A percentile compares a stretch with the other conserved stretches of the same genome.
phyloP scores from a whole-genome alignment of 1,284 basidiomycete genomes.

The Cryptococcus sp. region DNA sequence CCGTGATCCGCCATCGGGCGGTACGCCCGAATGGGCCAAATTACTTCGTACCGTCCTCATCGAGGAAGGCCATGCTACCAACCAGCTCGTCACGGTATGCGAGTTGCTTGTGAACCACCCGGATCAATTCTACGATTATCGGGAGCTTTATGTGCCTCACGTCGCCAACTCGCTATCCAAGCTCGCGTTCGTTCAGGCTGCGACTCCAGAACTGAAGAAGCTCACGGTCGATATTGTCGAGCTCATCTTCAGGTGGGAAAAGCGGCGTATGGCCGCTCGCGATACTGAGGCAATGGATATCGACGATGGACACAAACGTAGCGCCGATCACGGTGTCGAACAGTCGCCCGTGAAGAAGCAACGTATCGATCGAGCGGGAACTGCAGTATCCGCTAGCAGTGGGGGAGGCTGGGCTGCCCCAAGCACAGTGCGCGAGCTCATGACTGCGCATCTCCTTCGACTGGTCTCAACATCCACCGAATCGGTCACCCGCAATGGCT shows the following conservation, averaged over 20 bases:
- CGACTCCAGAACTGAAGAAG: constrained; percentile 77
- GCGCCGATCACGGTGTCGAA: constrained; percentile 24
- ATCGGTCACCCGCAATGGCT: constrained; percentile 62
- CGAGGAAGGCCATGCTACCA: constrained; percentile 82
- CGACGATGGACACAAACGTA: constrained; percentile 40
- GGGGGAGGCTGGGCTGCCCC: constrained; percentile 70
- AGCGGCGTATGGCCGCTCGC: constrained; percentile 58
- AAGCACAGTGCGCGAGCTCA: constrained; percentile 76
- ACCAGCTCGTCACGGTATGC: constrained; percentile 86
- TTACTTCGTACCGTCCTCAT: constrained; percentile 82
- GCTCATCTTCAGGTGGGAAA: constrained; percentile 86
- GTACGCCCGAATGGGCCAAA: constrained; percentile 81
- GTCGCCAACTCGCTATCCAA: constrained; percentile 89
- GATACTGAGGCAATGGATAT: constrained; percentile 52
- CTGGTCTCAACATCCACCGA: constrained; percentile 76
- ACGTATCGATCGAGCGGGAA: constrained; percentile 55
- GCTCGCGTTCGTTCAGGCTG: constrained; percentile 74
- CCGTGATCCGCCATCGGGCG: constrained; percentile 59
- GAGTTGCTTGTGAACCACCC: constrained; percentile 90
- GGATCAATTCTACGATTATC: constrained; percentile 88
- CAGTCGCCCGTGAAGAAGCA: constrained; percentile 54
- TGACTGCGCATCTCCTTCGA: constrained; percentile 91
- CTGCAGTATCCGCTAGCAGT: constrained; percentile 50
- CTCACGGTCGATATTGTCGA: constrained; percentile 82
- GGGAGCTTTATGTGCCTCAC: constrained; percentile 92